phyloP scores from a whole-genome alignment of 257 asterid species.

The Solanum tacnaense region DNA sequence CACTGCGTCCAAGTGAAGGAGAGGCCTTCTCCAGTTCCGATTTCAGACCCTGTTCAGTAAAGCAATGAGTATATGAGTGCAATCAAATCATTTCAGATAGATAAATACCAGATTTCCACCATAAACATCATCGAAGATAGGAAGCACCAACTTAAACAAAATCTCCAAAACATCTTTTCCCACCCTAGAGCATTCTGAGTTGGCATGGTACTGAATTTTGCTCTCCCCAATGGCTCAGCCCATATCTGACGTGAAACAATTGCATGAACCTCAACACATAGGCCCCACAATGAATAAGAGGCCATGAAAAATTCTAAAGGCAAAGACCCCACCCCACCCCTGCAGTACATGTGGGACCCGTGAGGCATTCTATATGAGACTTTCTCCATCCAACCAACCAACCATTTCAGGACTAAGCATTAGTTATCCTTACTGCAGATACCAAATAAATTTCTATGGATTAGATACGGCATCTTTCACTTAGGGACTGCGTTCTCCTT shows the following conservation, averaged over 20 bases:
- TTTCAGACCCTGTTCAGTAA: constrained; percentile 62
- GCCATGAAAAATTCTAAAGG: background rate
- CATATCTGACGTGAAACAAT: background rate
- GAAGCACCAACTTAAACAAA: background rate
- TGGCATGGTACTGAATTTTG: background rate
- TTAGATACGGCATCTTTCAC: background rate
- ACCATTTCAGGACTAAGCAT: background rate
- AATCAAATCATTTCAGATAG: background rate
- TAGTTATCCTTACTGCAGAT: background rate
- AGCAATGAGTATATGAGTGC: background rate
- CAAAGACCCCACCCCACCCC: background rate
- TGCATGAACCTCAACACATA: background rate
- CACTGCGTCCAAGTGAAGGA: constrained; percentile 94
- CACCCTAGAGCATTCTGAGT: background rate
- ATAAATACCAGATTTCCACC: background rate
- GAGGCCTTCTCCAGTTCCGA: constrained; percentile 96
- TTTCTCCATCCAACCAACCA: background rate
- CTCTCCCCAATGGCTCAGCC: background rate
- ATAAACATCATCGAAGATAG: background rate
- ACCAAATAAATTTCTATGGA: background rate
- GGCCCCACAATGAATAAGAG: background rate
- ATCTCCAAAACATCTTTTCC: background rate
- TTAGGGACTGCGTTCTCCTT: background rate
- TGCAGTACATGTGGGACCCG: background rate
- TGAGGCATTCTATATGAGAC: background rate